Percentiles rank a stretch among this genome's conserved stretches.
These are phyloP conservation scores for Passiflora organensis DNA, from an alignment of 345 rosid species.

Conservation along the genomic window DNA sequence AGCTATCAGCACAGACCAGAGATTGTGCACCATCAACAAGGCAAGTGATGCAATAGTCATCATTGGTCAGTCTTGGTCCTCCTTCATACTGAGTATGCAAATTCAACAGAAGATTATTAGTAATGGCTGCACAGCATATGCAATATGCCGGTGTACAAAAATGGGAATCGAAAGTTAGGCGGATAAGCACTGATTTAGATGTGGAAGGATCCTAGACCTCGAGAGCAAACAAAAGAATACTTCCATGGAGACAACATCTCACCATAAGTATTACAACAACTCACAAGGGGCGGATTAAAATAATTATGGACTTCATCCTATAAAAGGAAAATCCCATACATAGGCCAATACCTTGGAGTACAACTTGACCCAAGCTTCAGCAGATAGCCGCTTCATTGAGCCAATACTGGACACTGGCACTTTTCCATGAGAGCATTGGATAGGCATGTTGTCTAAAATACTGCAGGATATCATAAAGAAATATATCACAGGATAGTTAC, in stretches of 20 bases:
- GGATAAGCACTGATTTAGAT: background rate
- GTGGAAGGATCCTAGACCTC: background rate
- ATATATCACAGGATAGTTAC: background rate
- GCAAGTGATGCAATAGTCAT: slow-evolving; percentile 72
- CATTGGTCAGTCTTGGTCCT: slow-evolving; percentile 65
- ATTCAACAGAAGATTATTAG: slow-evolving; percentile 17
- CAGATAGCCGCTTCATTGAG: slow-evolving; percentile 71
- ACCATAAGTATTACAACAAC: no score
- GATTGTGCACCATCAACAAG: slow-evolving; percentile 65
- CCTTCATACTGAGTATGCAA: slow-evolving; percentile 54
- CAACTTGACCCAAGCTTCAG: slow-evolving; percentile 70
- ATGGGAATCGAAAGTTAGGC: background rate
- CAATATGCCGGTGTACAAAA: background rate
- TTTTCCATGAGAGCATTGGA: slow-evolving; percentile 82
- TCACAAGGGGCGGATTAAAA: no score
- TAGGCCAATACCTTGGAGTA: slow-evolving; percentile 53
- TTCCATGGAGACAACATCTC: no score
- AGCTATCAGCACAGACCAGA: slow-evolving; percentile 78
- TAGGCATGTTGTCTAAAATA: slow-evolving; percentile 59
- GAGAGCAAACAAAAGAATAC: background rate
- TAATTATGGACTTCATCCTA: no score
- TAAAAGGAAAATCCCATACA: background rate
- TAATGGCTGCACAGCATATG: slow-evolving; percentile 8
- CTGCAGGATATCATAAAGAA: slow-evolving; percentile 26
- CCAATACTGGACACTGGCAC: slow-evolving; percentile 62